phyloP scores from a whole-genome alignment of 2,329 filamentous ascomycete genomes.

The Neopestalotiopsis sp. region DNA sequence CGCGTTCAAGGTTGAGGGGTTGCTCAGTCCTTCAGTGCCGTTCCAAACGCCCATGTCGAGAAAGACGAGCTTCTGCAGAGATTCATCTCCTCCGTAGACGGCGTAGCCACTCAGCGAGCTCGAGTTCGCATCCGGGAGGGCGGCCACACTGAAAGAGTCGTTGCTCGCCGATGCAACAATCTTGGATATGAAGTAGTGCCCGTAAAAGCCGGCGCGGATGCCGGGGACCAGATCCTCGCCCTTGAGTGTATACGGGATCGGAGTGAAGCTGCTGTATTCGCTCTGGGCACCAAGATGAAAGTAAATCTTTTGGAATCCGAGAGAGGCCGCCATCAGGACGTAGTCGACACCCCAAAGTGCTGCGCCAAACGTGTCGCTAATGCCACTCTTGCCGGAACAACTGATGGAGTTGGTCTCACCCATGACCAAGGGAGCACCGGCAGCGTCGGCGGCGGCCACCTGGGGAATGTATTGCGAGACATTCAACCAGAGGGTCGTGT shows the following conservation, averaged over 20 bases:
- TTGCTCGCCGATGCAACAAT: constrained; percentile 23
- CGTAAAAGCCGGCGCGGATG: constrained; percentile 38
- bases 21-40: constrained; percentile 38
- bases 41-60: constrained; percentile 44
- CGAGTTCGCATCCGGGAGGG: constrained; percentile 38
- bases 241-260: constrained; percentile 32
- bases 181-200: constrained; percentile 40
- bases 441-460: constrained; percentile 37
- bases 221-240: constrained; percentile 35
- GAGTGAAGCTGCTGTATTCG: constrained; percentile 38
- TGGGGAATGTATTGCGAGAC: constrained; percentile 39
- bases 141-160: constrained; percentile 29
- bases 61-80: constrained; percentile 38
- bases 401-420: constrained; percentile 53
- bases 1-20: constrained; percentile 38
- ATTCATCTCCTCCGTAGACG: constrained; percentile 27
- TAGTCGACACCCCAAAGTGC: constrained; percentile 55
- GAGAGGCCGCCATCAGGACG: constrained; percentile 39
- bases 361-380: constrained; percentile 52
- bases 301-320: constrained; percentile 42
- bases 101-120: constrained; percentile 40
- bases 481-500: constrained; percentile 39
- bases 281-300: constrained; percentile 49
- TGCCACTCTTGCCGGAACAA: constrained; percentile 43
- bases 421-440: constrained; percentile 45